Evolutionary conservation across 1,284 basidiomycete species (phyloP).

Genomic region (Puccinia triticina): DNA sequence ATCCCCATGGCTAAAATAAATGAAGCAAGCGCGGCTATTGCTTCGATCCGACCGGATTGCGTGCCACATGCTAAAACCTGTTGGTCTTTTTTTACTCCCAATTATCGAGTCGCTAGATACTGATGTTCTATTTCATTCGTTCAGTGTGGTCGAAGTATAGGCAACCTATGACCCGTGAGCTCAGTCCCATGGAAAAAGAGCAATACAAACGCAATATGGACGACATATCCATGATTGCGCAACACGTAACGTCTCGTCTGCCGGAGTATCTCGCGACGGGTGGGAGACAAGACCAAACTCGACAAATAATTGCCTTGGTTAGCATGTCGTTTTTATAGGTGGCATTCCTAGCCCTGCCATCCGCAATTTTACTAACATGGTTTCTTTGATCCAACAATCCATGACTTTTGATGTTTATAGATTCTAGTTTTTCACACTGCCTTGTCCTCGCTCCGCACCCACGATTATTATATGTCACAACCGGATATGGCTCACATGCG

Average conservation of each 20-base stretch:
- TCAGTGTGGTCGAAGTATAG: conserved; percentile 46
- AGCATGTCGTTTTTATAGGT: conserved; percentile 1
- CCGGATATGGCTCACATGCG: conserved; percentile 32
- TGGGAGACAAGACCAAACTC: conserved; percentile 25
- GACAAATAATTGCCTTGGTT: conserved; percentile 35
- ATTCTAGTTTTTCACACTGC: conserved; percentile 30
- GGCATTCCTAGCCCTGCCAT: neutral
- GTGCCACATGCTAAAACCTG: conserved; percentile 22
- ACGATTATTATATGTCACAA: conserved; percentile 29
- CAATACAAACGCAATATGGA: conserved; percentile 46
- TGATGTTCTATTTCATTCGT: neutral
- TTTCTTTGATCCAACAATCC: neutral
- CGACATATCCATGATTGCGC: conserved; percentile 26
- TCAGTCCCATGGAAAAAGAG: conserved; percentile 29
- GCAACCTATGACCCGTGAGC: conserved; percentile 2
- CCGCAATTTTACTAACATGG: neutral
- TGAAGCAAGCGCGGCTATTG: conserved; percentile 22
- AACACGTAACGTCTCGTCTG: conserved; percentile 10
- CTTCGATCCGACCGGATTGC: conserved; percentile 6
- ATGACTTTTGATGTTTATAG: neutral
- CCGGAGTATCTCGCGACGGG: conserved; percentile 39
- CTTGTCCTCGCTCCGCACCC: conserved; percentile 5
- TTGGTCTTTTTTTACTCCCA: neutral
- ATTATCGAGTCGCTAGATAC: neutral
- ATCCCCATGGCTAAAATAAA: conserved; percentile 12